These are phyloP conservation scores for Trichothecium sympodiale DNA, from an alignment of 2,329 filamentous ascomycete genomes.

Conservation along the genomic window DNA sequence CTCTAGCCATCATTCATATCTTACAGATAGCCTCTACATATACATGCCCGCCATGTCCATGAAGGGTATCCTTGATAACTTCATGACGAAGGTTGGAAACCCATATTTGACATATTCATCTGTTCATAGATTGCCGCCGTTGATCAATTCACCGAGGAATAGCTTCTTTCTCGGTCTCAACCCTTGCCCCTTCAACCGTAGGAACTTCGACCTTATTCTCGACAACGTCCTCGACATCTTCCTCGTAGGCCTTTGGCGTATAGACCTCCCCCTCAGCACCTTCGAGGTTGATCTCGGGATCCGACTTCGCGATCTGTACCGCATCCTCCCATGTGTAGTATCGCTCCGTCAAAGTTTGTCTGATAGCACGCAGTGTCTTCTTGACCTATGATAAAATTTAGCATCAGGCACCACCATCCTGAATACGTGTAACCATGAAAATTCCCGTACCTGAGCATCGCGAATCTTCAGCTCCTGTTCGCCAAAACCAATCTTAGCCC, in stretches of 20 bases:
- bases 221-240: slow-evolving; percentile 14
- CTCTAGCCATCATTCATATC: too few relatives aligned
- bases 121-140: background rate
- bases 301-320: slow-evolving; percentile 49
- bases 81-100: too few relatives aligned
- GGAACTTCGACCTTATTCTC: slow-evolving; percentile 8
- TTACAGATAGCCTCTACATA: too few relatives aligned
- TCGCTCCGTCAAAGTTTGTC: slow-evolving; percentile 75
- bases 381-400: slow-evolving; percentile 44
- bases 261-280: slow-evolving; percentile 35
- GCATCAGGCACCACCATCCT: background rate
- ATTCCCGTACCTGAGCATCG: slow-evolving; percentile 51
- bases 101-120: too few relatives aligned
- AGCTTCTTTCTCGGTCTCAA: slow-evolving; percentile 7
- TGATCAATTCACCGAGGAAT: background rate
- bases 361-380: slow-evolving; percentile 71
- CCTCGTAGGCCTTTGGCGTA: slow-evolving; percentile 29
- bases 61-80: background rate
- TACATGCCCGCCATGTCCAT: too few relatives aligned
- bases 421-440: background rate
- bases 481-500: slow-evolving; percentile 63
- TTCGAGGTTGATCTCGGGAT: slow-evolving; percentile 53
- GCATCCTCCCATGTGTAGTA: slow-evolving; percentile 84
- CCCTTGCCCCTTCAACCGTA: slow-evolving; percentile 9
- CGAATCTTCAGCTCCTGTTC: slow-evolving; percentile 53